Percentiles rank a stretch among this genome's conserved stretches.
These are phyloP conservation scores for Gossypioides kirkii DNA, from an alignment of 345 rosid species.

Conservation along the genomic window DNA sequence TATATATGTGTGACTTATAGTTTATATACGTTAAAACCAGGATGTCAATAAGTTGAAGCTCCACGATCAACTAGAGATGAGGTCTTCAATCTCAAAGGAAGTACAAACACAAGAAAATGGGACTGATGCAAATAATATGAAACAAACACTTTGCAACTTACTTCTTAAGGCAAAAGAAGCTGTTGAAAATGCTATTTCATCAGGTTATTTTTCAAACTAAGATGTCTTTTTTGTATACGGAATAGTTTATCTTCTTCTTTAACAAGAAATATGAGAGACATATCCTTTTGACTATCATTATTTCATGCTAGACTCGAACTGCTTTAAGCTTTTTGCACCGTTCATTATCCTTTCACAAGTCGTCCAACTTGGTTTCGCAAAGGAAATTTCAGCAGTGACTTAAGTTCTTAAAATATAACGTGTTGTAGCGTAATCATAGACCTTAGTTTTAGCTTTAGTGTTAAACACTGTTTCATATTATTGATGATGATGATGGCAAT, in stretches of 20 bases:
- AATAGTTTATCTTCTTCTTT: background rate
- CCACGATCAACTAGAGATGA: background rate
- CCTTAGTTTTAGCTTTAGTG: background rate
- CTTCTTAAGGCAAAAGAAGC: constrained; percentile 12
- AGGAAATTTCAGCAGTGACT: too few relatives aligned
- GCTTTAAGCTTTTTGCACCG: background rate
- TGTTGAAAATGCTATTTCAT: constrained; percentile 8
- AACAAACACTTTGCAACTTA: constrained; percentile 4
- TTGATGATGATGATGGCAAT: background rate
- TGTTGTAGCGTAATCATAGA: too few relatives aligned
- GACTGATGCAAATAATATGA: constrained; percentile 22
- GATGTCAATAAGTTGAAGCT: constrained; percentile 15
- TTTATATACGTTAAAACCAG: constrained; percentile 1
- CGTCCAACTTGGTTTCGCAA: background rate
- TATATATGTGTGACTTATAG: too few relatives aligned
- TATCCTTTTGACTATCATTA: background rate
- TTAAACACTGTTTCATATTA: background rate
- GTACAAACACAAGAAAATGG: constrained; percentile 10
- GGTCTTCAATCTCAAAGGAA: constrained; percentile 3
- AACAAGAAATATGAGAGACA: background rate
- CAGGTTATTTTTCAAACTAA: constrained; percentile 21
- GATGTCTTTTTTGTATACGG: background rate
- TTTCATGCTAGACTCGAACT: background rate
- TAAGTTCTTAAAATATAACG: too few relatives aligned
- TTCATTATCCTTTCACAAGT: background rate